A percentile compares a stretch with the other conserved stretches of the same genome.
Evolutionary conservation across 148 eudicot genomes (phyloP).

Genomic region (Hydrangea macrophylla): DNA sequence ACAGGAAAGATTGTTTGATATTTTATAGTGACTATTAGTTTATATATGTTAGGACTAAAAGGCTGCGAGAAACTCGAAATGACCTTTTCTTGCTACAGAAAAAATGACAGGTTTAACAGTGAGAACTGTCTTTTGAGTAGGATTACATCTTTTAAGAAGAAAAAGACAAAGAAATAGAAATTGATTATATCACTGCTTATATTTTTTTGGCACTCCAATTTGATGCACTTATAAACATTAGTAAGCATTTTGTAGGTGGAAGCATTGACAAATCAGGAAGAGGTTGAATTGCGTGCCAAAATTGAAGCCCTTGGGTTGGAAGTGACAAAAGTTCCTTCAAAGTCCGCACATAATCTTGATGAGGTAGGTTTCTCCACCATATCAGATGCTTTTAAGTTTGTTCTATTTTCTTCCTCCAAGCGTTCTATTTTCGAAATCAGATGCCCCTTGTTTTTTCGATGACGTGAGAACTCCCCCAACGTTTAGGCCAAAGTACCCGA

Average conservation of each 20-base stretch:
- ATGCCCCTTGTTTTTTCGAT: no score
- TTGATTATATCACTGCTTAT: neutral
- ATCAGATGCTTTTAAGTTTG: neutral
- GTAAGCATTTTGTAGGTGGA: conserved; percentile 45
- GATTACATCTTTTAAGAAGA: no score
- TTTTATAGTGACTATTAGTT: no score
- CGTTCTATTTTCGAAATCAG: neutral
- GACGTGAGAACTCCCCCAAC: no score
- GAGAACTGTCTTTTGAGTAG: neutral
- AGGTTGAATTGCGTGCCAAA: conserved; percentile 70
- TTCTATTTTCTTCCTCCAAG: neutral
- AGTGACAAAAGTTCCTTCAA: conserved; percentile 76
- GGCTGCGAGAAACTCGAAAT: neutral
- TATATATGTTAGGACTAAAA: no score
- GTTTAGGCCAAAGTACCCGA: no score
- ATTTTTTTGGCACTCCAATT: neutral
- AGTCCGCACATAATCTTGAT: conserved; percentile 44
- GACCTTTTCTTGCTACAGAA: neutral
- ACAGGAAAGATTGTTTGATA: neutral
- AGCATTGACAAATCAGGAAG: conserved; percentile 61
- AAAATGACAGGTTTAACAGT: neutral
- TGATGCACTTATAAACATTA: neutral
- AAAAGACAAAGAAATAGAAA: no score
- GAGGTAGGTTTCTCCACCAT: conserved; percentile 41
- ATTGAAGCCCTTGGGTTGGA: conserved; percentile 74